Conservation (phyloP, 306 rosid species). For the Dryas drummondii region DNA sequence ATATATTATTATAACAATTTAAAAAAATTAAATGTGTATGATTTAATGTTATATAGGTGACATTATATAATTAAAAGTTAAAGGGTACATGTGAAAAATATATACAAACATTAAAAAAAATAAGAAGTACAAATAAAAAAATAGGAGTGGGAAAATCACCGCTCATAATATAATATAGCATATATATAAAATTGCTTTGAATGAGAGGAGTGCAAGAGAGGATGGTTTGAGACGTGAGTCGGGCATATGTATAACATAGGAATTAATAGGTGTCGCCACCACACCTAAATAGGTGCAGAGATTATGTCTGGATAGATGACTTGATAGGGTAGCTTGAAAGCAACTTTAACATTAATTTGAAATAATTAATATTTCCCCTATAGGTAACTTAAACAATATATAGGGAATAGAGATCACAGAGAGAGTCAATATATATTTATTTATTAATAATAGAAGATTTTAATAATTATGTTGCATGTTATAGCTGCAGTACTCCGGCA, state of each 20-base stretch:
- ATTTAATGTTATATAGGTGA: no score
- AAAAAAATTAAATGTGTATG: no score
- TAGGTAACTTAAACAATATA: not conserved
- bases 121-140: no score
- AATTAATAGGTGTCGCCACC: not conserved
- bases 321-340: conserved; percentile 2
- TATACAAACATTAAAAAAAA: no score
- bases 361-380: not conserved
- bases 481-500: not conserved
- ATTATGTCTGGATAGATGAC: not conserved
- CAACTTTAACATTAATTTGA: not conserved
- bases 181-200: no score
- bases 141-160: no score
- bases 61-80: no score
- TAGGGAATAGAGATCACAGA: no score
- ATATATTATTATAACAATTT: no score
- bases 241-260: not conserved
- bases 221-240: not conserved
- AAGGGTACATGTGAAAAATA: no score
- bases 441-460: not conserved
- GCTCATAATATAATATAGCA: no score
- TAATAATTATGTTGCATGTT: not conserved
- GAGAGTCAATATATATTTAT: not conserved
- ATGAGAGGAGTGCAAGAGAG: not conserved
- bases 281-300: not conserved